phyloP scores from a whole-genome alignment of 306 rosid species.

The Mimosa bimucronata region DNA sequence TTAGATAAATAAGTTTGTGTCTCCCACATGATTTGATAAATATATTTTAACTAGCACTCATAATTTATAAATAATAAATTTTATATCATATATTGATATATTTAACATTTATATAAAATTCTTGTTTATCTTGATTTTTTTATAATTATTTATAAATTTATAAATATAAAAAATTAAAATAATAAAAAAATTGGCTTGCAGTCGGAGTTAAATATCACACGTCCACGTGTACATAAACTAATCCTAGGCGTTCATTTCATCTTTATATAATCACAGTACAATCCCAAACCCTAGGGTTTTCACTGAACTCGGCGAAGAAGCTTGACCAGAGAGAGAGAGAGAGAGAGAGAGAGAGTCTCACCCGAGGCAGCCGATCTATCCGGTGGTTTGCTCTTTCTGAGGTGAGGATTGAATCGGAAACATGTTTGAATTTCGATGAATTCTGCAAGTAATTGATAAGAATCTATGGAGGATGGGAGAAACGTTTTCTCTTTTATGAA shows the following conservation, averaged over 20 bases:
- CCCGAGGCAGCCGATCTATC: slow-evolving; percentile 30
- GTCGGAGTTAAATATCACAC: neutral
- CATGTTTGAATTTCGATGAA: neutral
- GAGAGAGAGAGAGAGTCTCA: neutral
- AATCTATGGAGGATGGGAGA: neutral
- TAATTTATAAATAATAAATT: no score
- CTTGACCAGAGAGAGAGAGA: no score
- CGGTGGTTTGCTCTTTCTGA: slow-evolving; percentile 21
- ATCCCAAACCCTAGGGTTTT: slow-evolving; percentile 37
- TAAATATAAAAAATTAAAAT: neutral
- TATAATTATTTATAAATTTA: neutral
- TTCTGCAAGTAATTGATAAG: neutral
- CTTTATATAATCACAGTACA: neutral
- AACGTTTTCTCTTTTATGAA: slow-evolving; percentile 9
- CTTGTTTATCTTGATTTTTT: neutral
- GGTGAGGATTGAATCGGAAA: slow-evolving; percentile 16
- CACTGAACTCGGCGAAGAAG: slow-evolving; percentile 2
- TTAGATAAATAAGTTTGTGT: neutral
- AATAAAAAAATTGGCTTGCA: no score
- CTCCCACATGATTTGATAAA: neutral
- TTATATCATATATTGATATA: neutral
- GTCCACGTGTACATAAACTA: neutral
- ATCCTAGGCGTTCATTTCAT: slow-evolving; percentile 19
- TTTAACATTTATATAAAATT: no score
- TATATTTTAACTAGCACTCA: no score